Base-by-base conservation (phyloP, 2,329 filamentous ascomycete species). In the Neocatenulostroma microsporum region DNA sequence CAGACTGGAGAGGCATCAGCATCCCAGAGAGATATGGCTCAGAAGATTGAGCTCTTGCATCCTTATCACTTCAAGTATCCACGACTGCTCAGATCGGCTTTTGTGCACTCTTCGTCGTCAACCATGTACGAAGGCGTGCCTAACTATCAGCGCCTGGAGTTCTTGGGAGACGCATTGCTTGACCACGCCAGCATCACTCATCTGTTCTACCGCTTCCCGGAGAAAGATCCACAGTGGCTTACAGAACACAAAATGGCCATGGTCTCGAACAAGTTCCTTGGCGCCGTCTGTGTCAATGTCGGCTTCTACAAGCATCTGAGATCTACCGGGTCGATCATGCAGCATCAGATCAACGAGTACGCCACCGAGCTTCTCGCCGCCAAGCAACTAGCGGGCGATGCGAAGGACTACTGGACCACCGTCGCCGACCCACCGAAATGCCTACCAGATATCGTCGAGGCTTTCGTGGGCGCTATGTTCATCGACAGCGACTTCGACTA, bases 201-300 rank as follows among this genome's bases (percentile, higher is more conserved):
- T 50, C 70, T 98, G 3, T 96, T 86, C 62, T 72, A 78, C 48
- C 71, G 69, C 3, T 86, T 83, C 49, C 86, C 87, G 0, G 67
- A 76, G 34, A 84, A 82, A 40, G 87, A 94, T 53, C 89, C 91
- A 0, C 88, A 96, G 57, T 96, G 89, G 89, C 70, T 98, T 41
- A 96, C 91, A 0, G 91, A 96, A 62, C 89, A 96, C 70, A 96
- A 96, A 64, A 42, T 93, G 80, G 86, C 88, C n/a, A 95, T 98
- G 84, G 88, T 91, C 0, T 91, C 85, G 36, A 98, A 98, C 64
- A 87, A 88, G 42, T 98, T 96, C 55, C 72, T 95, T 1, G 86
- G 84, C 1, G 84, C 80, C 13, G 68, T 96, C 3, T 82, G 82
- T 41, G 84, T 93, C 3, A 73, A 76, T 30, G 72, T 96, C 1